These are phyloP conservation scores for Ailanthus altissimus DNA, from an alignment of 345 rosid genomes.

Conservation along the genomic window DNA sequence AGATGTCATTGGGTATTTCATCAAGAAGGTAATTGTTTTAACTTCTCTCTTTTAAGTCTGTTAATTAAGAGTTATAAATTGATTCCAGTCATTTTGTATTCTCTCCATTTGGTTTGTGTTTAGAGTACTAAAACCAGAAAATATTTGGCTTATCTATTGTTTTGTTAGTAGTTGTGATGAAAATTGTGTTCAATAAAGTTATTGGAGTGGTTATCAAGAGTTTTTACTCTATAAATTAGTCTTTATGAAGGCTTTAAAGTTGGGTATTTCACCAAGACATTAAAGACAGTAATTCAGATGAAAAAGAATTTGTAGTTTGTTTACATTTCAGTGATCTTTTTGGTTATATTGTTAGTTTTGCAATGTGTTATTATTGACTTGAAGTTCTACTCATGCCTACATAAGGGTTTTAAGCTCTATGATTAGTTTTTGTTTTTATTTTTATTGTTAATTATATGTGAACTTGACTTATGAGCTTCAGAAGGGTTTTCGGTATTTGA, in stretches of 20 bases:
- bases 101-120: neutral
- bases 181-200: neutral
- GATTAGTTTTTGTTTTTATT: neutral
- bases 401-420: neutral
- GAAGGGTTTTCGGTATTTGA: conserved; percentile 2
- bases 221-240: neutral
- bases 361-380: neutral
- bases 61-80: neutral
- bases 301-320: neutral
- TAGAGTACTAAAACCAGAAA: too few species aligned
- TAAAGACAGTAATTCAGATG: neutral
- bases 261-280: neutral
- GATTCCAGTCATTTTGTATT: neutral
- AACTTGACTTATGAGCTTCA: neutral
- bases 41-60: neutral
- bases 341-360: neutral
- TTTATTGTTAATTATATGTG: neutral
- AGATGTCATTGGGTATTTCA: conserved; percentile 71
- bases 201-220: neutral
- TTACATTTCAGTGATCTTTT: neutral
- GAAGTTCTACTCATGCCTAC: neutral
- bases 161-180: neutral
- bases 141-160: neutral
- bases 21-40: conserved; percentile 62
- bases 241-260: neutral